A percentile compares a stretch with the other conserved stretches of the same genome.
These are phyloP conservation scores for Golubevia pallescens DNA, from an alignment of 1,284 basidiomycete species.

Conservation along the genomic window DNA sequence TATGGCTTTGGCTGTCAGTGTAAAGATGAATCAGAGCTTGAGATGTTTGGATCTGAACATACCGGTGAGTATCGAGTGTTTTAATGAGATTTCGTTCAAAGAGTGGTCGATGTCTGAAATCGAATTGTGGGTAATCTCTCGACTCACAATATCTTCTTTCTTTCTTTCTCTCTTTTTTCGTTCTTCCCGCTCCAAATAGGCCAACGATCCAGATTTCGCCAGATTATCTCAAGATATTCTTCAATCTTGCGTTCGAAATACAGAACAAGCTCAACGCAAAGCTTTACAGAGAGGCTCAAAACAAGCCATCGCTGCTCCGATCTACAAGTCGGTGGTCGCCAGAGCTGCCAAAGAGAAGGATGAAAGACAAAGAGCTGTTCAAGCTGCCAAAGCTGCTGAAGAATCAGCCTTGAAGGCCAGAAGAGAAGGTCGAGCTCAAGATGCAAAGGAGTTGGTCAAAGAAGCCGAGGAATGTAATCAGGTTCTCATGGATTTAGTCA, in stretches of 20 bases:
- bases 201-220: conserved; percentile 86
- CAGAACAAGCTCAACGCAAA: conserved; percentile 34
- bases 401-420: conserved; percentile 17
- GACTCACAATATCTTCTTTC: conserved; percentile 5
- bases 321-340: conserved; percentile 49
- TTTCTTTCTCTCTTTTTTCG: conserved; percentile 5
- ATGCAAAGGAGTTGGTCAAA: conserved; percentile 17
- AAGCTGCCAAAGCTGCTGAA: conserved; percentile 19
- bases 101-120: background rate
- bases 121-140: background rate
- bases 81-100: background rate
- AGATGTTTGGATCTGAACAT: conserved; percentile 93
- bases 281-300: conserved; percentile 36
- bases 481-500: conserved; percentile 29
- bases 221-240: conserved; percentile 66
- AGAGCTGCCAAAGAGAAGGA: conserved; percentile 41
- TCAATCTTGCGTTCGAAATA: conserved; percentile 38
- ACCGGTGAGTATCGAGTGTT: conserved; percentile 65
- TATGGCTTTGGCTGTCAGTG: conserved; percentile 83
- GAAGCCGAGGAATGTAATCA: conserved; percentile 26
- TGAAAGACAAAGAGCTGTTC: conserved; percentile 27
- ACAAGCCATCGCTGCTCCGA: conserved; percentile 44
- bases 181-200: too few species aligned
- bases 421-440: background rate
- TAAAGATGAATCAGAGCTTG: conserved; percentile 81